A percentile compares a stretch with the other conserved stretches of the same genome.
phyloP scores from a whole-genome alignment of 805 yeast species.

The Metschnikowia lunata region DNA sequence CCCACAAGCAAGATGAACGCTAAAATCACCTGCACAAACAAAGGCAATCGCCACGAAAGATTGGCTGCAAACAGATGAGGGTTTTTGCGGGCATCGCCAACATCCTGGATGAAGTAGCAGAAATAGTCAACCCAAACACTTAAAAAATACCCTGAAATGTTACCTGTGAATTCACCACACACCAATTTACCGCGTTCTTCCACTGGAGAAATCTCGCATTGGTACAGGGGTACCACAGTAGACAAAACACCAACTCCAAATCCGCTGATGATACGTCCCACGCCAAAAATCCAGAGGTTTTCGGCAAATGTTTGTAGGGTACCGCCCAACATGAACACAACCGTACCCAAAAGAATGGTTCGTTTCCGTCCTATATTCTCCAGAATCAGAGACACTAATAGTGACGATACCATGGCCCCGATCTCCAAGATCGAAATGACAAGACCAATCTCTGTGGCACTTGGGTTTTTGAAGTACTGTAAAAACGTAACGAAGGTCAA shows the following conservation, averaged over 20 bases:
- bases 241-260: slow-evolving; percentile 83
- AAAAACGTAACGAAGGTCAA: slow-evolving; percentile 70
- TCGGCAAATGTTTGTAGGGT: slow-evolving; percentile 35
- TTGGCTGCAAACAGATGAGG: slow-evolving; percentile 36
- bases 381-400: slow-evolving; percentile 15
- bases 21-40: slow-evolving; percentile 69
- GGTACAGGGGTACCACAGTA: slow-evolving; percentile 83
- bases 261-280: slow-evolving; percentile 77
- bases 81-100: slow-evolving; percentile 37
- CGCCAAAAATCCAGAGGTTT: slow-evolving; percentile 52
- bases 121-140: slow-evolving; percentile 86
- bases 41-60: slow-evolving; percentile 73
- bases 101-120: slow-evolving; percentile 59
- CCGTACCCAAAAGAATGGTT: slow-evolving; percentile 17
- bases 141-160: slow-evolving; percentile 72
- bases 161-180: slow-evolving; percentile 85
- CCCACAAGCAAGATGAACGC: slow-evolving; percentile 69
- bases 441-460: slow-evolving; percentile 16
- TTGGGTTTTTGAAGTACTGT: slow-evolving; percentile 21
- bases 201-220: slow-evolving; percentile 83
- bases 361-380: slow-evolving; percentile 18
- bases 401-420: slow-evolving; percentile 20
- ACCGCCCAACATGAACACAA: slow-evolving; percentile 17
- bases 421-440: slow-evolving; percentile 19
- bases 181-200: slow-evolving; percentile 82